Evolutionary conservation across 2,329 filamentous ascomycete genomes (phyloP), one percentile per base, ranked within the genome.

Genomic region (Aspergillus spinulosporus): DNA sequence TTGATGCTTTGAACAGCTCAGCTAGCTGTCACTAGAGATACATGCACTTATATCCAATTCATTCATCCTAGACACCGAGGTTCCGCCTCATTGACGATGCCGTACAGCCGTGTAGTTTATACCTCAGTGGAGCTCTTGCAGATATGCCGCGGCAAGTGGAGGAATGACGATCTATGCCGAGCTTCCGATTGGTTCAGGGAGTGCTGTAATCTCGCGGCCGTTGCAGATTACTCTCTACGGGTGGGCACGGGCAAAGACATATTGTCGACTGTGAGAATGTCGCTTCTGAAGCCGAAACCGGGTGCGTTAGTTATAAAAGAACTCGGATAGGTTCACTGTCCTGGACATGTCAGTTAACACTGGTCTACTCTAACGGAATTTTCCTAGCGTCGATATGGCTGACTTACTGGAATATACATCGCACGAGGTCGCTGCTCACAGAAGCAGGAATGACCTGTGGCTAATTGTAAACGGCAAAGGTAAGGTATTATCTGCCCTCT

Each of bases 401-500:
- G 12, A 29, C 37, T 42, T 66, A 47, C 55, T 53, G 12, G 61
- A 69, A 46, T 70, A 62, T 45, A 67, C 65, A 1, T 26, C 62
- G 42, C 60, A 67, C n/a, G 70, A 75, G 21, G 64, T 86, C 29
- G 78, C 79, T 6, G 69, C 68, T 31, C 84, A 86, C 66, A 82
- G 77, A 46, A 76, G 63, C 4, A 68, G 70, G 9, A 67, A 73
- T 8, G 79, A 84, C 65, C 65, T 78, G 12, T 86, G 82, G 82
- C 75, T 85, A 64, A 71, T 78, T 21, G 77, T 86, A 29, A 80
- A 84, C 49, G 81, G 82, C 37, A 76, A 84, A 72, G 80, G 81
- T 82, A 68, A 50, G 45, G 28, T 2, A 2, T 34, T 9, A 21
- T 21, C 21, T 21, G 21, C 5, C 11, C 7, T 7, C n/a, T 14